Evolutionary conservation across 768 basidiomycete genomes (phyloP).

Genomic region (Podaxis mareebaensis): DNA sequence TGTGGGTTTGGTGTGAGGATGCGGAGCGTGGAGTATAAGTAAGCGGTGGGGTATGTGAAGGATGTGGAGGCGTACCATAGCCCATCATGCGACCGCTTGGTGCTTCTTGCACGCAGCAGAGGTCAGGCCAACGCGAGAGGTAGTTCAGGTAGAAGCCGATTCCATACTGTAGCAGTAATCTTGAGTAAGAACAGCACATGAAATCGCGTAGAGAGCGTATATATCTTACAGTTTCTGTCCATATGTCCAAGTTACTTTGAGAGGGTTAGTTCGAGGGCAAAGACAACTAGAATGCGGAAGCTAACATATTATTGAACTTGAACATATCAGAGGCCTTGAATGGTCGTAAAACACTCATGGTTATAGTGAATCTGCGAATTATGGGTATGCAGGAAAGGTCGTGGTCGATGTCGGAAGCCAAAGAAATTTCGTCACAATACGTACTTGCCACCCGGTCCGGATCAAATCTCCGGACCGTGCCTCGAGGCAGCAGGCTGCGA

Average conservation of each 20-base stretch:
- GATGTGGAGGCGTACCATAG: slow-evolving; percentile 63
- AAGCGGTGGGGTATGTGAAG: background rate
- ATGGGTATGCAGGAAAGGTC: background rate
- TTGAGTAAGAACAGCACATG: background rate
- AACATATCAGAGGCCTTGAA: slow-evolving; percentile 91
- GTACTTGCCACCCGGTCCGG: background rate
- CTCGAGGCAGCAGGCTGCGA: background rate
- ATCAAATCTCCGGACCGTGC: slow-evolving; percentile 6
- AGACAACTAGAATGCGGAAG: slow-evolving; percentile 5
- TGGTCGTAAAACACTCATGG: slow-evolving; percentile 86
- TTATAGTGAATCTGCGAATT: background rate
- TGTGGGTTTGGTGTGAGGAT: slow-evolving; percentile 2
- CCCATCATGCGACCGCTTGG: slow-evolving; percentile 87
- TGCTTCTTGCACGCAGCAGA: slow-evolving; percentile 82
- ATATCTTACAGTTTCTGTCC: slow-evolving; percentile 89
- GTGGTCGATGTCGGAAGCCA: slow-evolving; percentile 6
- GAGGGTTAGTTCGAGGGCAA: background rate
- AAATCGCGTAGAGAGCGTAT: background rate
- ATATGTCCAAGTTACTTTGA: slow-evolving; percentile 86
- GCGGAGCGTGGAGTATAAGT: background rate
- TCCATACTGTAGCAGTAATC: slow-evolving; percentile 58
- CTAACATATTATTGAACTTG: slow-evolving; percentile 89
- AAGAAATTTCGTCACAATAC: background rate
- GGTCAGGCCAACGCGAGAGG: slow-evolving; percentile 88
- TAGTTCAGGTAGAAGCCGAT: slow-evolving; percentile 57